Percentiles rank a stretch among this genome's conserved stretches.
Conservation (phyloP, 106 monocot genomes). For the Dactylorhiza incarnata region DNA sequence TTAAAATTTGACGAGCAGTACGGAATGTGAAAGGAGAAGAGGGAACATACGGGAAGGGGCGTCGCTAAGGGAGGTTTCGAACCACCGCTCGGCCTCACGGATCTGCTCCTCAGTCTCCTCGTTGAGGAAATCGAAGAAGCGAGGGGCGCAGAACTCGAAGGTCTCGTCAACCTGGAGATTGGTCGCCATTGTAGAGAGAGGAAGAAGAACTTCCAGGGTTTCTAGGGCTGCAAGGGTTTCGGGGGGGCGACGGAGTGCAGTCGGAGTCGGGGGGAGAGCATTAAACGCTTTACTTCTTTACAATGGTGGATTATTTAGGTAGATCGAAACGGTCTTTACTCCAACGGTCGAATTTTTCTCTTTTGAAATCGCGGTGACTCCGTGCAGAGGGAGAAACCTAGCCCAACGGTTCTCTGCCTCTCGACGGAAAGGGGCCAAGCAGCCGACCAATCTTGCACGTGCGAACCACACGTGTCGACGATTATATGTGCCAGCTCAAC, state of each 20-base stretch:
- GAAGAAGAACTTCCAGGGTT: background rate
- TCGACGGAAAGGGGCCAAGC: too few relatives aligned
- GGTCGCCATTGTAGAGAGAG: background rate
- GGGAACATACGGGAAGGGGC: conserved; percentile 66
- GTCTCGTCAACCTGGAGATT: conserved; percentile 43
- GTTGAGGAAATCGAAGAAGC: conserved; percentile 69
- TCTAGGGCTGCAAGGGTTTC: background rate
- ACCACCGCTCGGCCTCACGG: conserved; percentile 61
- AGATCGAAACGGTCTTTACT: background rate
- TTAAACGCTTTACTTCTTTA: background rate
- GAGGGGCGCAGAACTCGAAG: conserved; percentile 84
- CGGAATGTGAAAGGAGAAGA: background rate
- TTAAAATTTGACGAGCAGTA: background rate
- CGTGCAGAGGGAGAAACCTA: too few relatives aligned
- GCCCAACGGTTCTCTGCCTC: too few relatives aligned
- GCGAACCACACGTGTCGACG: too few relatives aligned
- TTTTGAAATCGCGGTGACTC: background rate
- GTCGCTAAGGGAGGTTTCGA: conserved; percentile 59
- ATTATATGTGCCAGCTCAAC: too few relatives aligned
- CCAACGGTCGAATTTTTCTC: background rate
- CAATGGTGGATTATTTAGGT: background rate
- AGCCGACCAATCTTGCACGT: too few relatives aligned
- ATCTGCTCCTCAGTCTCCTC: conserved; percentile 60
- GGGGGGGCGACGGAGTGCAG: background rate
- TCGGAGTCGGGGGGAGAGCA: background rate